Base-by-base conservation (phyloP, 192 early-diverging fungal genomes). In the Coemansia sp. region DNA sequence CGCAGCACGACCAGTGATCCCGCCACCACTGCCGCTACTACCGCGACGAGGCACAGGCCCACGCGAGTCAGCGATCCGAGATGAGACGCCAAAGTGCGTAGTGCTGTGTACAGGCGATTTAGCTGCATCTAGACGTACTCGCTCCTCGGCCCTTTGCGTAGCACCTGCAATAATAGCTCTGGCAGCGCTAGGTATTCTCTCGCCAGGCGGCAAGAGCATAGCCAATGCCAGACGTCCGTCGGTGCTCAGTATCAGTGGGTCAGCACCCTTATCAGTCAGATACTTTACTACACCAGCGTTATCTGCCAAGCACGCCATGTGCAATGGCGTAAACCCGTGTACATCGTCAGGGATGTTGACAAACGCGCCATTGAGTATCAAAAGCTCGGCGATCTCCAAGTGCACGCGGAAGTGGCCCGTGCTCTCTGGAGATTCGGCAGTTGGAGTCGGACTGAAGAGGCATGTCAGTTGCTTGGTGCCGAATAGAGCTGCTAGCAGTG, bases 321-420 rank as follows among this genome's bases (percentile, higher is more conserved):
- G 82, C 47, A 84, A 68, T 6, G 71, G 43, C 6, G 82, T 63
- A 11, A 63, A 40, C 20, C 77, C 76, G 51, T 27, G 44, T 6
- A 20, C 15, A 2, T 40, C 49, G 41, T 73, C 74, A 31, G 70
- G 65, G 43, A 59, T 64, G 46, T 29, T 34, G 18, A 73, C 5
- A 38, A 18, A 24, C n/a, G 82, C 82, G 40, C 82, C 82, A 40
- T 84, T 84, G 41, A 84, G 77, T 11, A 73, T 51, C 41, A 84
- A 57, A 36, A 84, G 66, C 77, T 84, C 82, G 40, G 82, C 82
- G 0, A 84, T 57, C 67, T 74, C 76, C 22, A 75, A n/a, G 46
- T 67, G 72, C 41, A 73, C 44, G 42, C 59, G 55, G 42, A 63
- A 59, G 27, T 11, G 1, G 18, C 57, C 5, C 8, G 34, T 18